These are phyloP conservation scores for Ensete glaucum DNA, from an alignment of 176 grass and related monocot species.

Conservation along the genomic window DNA sequence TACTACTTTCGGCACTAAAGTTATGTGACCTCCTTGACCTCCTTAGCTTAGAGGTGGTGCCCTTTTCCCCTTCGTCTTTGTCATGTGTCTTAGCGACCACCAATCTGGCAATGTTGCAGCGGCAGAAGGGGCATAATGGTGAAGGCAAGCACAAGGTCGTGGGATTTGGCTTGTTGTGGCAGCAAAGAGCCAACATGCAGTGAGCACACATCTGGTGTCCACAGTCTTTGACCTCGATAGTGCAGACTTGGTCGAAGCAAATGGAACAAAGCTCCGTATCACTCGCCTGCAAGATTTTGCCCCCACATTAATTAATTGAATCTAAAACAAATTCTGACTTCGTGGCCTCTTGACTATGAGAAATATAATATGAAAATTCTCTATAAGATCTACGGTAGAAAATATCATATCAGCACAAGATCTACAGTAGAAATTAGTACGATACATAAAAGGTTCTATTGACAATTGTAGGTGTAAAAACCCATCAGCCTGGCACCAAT, in stretches of 20 bases:
- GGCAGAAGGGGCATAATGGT: conserved; percentile 83
- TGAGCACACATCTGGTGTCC: conserved; percentile 91
- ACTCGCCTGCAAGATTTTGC: conserved; percentile 29
- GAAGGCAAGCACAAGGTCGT: conserved; percentile 46
- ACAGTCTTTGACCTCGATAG: conserved; percentile 77
- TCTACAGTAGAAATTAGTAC: background rate
- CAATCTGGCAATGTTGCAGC: conserved; percentile 61
- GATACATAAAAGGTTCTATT: background rate
- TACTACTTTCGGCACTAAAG: conserved; percentile 52
- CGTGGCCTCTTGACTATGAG: background rate
- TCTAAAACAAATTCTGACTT: background rate
- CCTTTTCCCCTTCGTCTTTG: conserved; percentile 19
- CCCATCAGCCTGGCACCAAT: too few relatives aligned
- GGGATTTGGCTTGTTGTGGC: conserved; percentile 74
- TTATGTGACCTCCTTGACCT: conserved; percentile 35
- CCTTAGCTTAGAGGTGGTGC: conserved; percentile 39
- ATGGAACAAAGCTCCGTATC: conserved; percentile 74
- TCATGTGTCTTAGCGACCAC: conserved; percentile 40
- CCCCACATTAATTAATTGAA: background rate
- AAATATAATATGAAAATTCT: background rate
- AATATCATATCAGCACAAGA: background rate
- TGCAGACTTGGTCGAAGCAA: conserved; percentile 86
- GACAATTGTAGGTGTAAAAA: too few relatives aligned
- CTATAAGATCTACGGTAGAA: background rate
- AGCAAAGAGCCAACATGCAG: conserved; percentile 87